Conservation (phyloP, 108 stramenopile species). For the Fistulifera solaris region DNA sequence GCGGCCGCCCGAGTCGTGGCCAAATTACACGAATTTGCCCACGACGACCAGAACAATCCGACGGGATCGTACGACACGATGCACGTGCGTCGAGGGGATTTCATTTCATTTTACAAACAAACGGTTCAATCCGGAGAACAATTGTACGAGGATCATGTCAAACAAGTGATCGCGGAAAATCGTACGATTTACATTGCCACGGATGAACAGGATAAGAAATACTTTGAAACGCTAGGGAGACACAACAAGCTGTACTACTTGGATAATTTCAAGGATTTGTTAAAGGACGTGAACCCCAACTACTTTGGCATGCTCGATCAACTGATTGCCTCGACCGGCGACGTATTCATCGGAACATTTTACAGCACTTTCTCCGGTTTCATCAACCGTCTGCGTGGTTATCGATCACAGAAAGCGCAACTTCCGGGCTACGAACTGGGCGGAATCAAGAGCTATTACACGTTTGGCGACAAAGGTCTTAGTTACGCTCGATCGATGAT, state of each 20-base stretch:
- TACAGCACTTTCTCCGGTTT: slow-evolving; percentile 69
- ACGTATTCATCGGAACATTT: slow-evolving; percentile 66
- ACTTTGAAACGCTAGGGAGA: slow-evolving; percentile 41
- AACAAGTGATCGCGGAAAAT: not conserved
- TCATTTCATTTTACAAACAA: slow-evolving; percentile 4
- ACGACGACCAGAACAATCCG: slow-evolving; percentile 19
- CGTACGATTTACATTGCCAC: slow-evolving; percentile 48
- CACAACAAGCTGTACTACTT: slow-evolving; percentile 46
- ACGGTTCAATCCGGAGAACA: slow-evolving; percentile 18
- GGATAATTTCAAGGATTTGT: slow-evolving; percentile 46
- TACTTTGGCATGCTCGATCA: slow-evolving; percentile 72
- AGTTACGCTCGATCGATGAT: slow-evolving; percentile 2
- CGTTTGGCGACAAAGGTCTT: slow-evolving; percentile 15
- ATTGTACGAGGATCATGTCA: slow-evolving; percentile 15
- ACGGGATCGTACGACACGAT: slow-evolving; percentile 45
- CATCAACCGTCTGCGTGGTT: slow-evolving; percentile 76
- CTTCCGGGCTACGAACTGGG: slow-evolving; percentile 44
- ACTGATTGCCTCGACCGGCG: slow-evolving; percentile 61
- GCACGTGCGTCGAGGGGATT: slow-evolving; percentile 72
- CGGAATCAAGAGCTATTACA: slow-evolving; percentile 42
- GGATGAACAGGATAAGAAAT: slow-evolving; percentile 53
- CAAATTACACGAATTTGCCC: slow-evolving; percentile 32
- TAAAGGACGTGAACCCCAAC: slow-evolving; percentile 35
- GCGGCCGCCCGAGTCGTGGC: slow-evolving; percentile 67
- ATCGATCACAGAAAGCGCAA: slow-evolving; percentile 58